Base-by-base conservation (phyloP, 2,329 filamentous ascomycete species). In the Fusarium oligoseptatum region DNA sequence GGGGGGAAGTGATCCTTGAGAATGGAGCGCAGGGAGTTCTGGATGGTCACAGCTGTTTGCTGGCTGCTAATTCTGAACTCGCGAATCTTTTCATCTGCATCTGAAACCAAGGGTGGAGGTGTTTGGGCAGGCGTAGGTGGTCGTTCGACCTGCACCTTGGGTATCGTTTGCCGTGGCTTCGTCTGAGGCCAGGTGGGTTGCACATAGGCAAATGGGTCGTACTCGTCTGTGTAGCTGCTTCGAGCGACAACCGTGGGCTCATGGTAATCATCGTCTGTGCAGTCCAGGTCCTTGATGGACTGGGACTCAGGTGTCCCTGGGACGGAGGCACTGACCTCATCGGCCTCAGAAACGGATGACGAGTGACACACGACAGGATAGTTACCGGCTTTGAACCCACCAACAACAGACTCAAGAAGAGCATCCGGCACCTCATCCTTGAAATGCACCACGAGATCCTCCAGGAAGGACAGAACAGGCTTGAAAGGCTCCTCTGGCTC, bases 391-490 rank as follows among this genome's bases (percentile, higher is more conserved):
- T 74, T 79, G 65, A 90, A 88, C 2, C 85, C 84, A 32, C 82
- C 80, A 36, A 91, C 82, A 17, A 88, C 83, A 1, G 83, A 83
- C 24, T 87, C 85, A 2, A 91, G 79, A 0, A 87, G 76, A 2
- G 79, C 68, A 68, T 88, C 84, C 0, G 79, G 77, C 1, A 81
- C 79, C 2, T 85, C 85, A 10, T 86, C 84, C 15, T 85, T 87
- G 65, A 92, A 86, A 55, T 88, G 84, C 27, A 92, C 83, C 3
- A 91, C 84, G 2, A 91, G 77, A 70, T 92, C 88, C 75, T 92
- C 91, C 0, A 84, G 76, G 48, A 90, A 80, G 0, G 88, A 86
- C 24, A 92, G 82, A 1, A 90, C 84, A 1, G 87, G 82, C 37
- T 84, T 81, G 43, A 85, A 85, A 0, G 78, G 64, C 17, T 77